Evolutionary conservation across 768 basidiomycete species (phyloP).

Genomic region (Mycena chlorophos): DNA sequence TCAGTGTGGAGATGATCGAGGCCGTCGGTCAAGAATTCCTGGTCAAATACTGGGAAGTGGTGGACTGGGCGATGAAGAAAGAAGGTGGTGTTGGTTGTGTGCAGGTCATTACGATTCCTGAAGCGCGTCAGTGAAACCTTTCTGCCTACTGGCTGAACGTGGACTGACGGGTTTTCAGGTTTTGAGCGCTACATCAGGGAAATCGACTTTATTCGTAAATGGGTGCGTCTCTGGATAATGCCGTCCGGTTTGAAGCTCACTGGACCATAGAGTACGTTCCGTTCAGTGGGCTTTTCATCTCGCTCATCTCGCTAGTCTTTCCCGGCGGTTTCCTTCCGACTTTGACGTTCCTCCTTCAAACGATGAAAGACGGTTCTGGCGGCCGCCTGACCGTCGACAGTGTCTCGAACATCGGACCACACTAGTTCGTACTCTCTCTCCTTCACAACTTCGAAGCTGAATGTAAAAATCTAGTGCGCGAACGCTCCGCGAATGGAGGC

Average conservation of each 20-base stretch:
- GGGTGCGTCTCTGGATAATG: conserved; percentile 43
- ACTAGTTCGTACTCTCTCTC: conserved; percentile 40
- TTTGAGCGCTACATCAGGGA: conserved; percentile 55
- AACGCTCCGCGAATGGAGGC: conserved; percentile 77
- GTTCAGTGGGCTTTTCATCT: not conserved
- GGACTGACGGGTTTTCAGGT: conserved; percentile 33
- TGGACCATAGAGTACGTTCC: conserved; percentile 28
- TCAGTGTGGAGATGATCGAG: conserved; percentile 80
- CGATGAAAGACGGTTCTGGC: conserved; percentile 49
- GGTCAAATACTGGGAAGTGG: conserved; percentile 59
- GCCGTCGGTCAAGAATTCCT: conserved; percentile 69
- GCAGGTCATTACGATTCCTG: conserved; percentile 76
- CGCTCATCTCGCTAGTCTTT: conserved; percentile 47
- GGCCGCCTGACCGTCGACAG: conserved; percentile 64
- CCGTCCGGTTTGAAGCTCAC: not conserved
- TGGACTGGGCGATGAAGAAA: conserved; percentile 67
- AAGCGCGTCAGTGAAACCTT: conserved; percentile 51
- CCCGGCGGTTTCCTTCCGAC: conserved; percentile 73
- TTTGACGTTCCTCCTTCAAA: conserved; percentile 54
- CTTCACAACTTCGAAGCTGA: conserved; percentile 2
- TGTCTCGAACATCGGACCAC: conserved; percentile 69
- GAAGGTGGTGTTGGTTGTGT: conserved; percentile 63
- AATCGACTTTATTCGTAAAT: conserved; percentile 80
- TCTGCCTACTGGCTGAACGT: conserved; percentile 9
- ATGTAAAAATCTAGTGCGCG: conserved; percentile 40